A percentile compares a stretch with the other conserved stretches of the same genome.
Conservation (phyloP, 371 early-diverging fungal genomes). For the Lichtheimia corymbifera region DNA sequence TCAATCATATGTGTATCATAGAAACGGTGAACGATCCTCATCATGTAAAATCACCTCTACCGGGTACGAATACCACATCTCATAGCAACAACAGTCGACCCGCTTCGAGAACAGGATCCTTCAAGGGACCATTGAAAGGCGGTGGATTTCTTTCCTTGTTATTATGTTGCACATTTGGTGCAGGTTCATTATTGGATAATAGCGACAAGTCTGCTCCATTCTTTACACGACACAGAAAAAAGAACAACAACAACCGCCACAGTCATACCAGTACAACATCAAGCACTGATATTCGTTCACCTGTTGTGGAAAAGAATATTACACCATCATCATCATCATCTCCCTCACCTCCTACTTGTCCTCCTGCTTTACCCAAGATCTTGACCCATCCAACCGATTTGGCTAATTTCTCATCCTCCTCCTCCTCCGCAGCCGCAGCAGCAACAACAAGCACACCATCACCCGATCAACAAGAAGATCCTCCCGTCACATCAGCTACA, state of each 20-base stretch:
- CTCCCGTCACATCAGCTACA: slow-evolving; percentile 5
- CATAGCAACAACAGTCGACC: slow-evolving; percentile 1
- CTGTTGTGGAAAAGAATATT: neutral
- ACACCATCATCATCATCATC: neutral
- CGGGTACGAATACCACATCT: neutral
- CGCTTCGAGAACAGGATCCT: slow-evolving; percentile 10
- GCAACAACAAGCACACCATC: neutral
- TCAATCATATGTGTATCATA: no score
- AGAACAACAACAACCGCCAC: slow-evolving; percentile 7
- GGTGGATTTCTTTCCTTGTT: slow-evolving; percentile 19
- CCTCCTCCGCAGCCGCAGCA: slow-evolving; percentile 5
- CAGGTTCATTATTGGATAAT: slow-evolving; percentile 10
- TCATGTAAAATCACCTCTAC: slow-evolving; percentile 11
- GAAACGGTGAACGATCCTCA: slow-evolving; percentile 4
- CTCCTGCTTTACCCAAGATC: slow-evolving; percentile 11
- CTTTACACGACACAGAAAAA: slow-evolving; percentile 2
- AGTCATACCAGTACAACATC: neutral
- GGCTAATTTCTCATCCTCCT: slow-evolving; percentile 5
- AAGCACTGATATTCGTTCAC: neutral
- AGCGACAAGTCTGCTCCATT: slow-evolving; percentile 12
- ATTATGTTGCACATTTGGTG: slow-evolving; percentile 23
- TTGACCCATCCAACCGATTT: slow-evolving; percentile 8
- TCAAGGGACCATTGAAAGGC: slow-evolving; percentile 11
- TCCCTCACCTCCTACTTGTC: neutral
- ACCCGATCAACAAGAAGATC: neutral